These are phyloP conservation scores for Fusarium sublunatum DNA, from an alignment of 2,329 filamentous ascomycete genomes.

Conservation along the genomic window DNA sequence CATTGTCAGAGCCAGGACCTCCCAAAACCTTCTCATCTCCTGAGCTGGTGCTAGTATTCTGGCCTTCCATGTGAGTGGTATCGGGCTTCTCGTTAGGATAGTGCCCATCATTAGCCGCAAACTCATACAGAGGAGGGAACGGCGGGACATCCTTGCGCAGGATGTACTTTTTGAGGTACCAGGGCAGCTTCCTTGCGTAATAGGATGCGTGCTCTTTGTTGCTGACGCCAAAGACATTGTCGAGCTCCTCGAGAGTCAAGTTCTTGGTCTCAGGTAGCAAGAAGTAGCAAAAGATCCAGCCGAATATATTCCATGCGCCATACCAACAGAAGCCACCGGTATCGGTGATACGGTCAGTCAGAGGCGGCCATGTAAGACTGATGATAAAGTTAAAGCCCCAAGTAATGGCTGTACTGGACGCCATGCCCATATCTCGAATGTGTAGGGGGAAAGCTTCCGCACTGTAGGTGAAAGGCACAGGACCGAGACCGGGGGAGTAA, in stretches of 20 bases:
- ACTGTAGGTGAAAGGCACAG: constrained; percentile 69
- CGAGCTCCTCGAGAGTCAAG: constrained; percentile 51
- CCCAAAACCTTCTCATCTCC: constrained; percentile 10
- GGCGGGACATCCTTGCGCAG: constrained; percentile 46
- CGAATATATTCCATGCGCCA: constrained; percentile 52
- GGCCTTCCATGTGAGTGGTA: background rate
- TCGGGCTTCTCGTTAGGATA: constrained; percentile 36
- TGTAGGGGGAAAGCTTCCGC: constrained; percentile 69
- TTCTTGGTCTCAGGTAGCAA: constrained; percentile 52
- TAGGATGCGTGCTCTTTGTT: constrained; percentile 49
- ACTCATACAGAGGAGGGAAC: constrained; percentile 49
- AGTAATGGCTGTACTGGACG: constrained; percentile 55
- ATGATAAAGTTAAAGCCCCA: constrained; percentile 57
- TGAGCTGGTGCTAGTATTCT: background rate
- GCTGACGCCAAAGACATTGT: constrained; percentile 49
- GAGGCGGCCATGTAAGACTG: constrained; percentile 50
- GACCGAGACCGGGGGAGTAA: constrained; percentile 64
- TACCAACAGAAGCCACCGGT: constrained; percentile 56
- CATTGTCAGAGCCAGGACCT: background rate
- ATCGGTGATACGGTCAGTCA: constrained; percentile 39
- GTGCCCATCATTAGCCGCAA: constrained; percentile 37
- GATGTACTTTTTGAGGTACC: constrained; percentile 49
- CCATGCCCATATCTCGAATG: constrained; percentile 66
- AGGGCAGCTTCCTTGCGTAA: constrained; percentile 48
- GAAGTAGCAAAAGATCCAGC: constrained; percentile 51